phyloP scores from a whole-genome alignment of 306 rosid genomes.

The Ziziphus jujuba region DNA sequence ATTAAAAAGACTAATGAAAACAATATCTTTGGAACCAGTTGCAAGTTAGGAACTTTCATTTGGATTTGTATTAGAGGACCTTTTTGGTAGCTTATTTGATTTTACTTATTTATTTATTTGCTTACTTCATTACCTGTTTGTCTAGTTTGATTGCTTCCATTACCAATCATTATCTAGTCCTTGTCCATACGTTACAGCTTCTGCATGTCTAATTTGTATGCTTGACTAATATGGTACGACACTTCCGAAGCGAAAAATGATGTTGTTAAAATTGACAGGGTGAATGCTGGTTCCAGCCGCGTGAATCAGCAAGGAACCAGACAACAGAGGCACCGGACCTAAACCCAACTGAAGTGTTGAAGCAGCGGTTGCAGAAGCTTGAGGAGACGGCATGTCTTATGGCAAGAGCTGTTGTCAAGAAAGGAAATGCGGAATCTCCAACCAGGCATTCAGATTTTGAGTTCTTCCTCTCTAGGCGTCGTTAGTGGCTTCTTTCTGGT shows the following conservation, averaged over 20 bases:
- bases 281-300: constrained; percentile 76
- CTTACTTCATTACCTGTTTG: too few species aligned
- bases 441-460: constrained; percentile 76
- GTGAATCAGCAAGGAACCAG: constrained; percentile 25
- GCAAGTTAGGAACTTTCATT: too few species aligned
- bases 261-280: constrained; percentile 43
- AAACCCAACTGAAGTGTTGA: constrained; percentile 40
- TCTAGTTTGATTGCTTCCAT: too few species aligned
- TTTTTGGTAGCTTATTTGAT: too few species aligned
- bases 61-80: too few species aligned
- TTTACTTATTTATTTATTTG: too few species aligned
- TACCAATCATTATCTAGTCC: too few species aligned
- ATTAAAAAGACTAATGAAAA: too few species aligned
- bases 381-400: constrained; percentile 72
- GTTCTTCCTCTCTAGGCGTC: constrained; percentile 70
- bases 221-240: background rate
- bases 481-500: constrained; percentile 27
- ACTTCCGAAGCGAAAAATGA: constrained; percentile 4
- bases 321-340: constrained; percentile 27
- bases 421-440: constrained; percentile 43
- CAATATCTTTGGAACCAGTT: too few species aligned
- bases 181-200: background rate
- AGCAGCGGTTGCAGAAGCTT: constrained; percentile 62
- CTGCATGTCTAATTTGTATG: background rate
- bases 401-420: constrained; percentile 73